Evolutionary conservation across 768 basidiomycete genomes (phyloP).

Genomic region (Kwoniella sp.): DNA sequence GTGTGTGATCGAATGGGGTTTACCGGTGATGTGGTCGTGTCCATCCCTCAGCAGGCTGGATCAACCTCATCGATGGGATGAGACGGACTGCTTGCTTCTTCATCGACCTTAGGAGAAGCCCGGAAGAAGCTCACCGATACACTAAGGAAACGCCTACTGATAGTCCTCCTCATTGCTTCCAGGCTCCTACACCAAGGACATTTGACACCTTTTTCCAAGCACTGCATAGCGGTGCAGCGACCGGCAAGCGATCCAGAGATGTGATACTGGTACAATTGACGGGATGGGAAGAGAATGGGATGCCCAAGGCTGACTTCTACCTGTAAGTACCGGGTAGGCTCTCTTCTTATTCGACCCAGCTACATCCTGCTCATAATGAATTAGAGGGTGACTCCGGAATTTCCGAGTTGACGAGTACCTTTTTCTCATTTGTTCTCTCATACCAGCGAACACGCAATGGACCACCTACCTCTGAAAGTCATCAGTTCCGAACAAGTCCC

Average conservation of each 20-base stretch:
- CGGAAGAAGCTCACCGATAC: no score
- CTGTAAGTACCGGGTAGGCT: constrained; percentile 22
- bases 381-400: no score
- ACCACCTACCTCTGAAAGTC: constrained; percentile 12
- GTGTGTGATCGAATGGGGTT: constrained; percentile 12
- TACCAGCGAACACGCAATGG: constrained; percentile 19
- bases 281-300: constrained; percentile 45
- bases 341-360: neutral
- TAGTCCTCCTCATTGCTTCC: no score
- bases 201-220: constrained; percentile 49
- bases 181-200: constrained; percentile 53
- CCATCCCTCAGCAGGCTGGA: no score
- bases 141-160: no score
- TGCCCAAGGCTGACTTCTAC: constrained; percentile 55
- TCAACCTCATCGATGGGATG: no score
- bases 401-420: no score
- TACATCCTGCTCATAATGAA: no score
- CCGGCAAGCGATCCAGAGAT: constrained; percentile 17
- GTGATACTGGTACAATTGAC: constrained; percentile 56
- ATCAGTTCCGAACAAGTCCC: neutral
- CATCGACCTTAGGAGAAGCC: no score
- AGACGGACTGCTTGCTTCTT: neutral
- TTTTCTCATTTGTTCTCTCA: no score
- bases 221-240: constrained; percentile 36
- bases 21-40: no score